phyloP scores from a whole-genome alignment of 1,284 basidiomycete species.

The Ceratorhiza oryzae-sativae region DNA sequence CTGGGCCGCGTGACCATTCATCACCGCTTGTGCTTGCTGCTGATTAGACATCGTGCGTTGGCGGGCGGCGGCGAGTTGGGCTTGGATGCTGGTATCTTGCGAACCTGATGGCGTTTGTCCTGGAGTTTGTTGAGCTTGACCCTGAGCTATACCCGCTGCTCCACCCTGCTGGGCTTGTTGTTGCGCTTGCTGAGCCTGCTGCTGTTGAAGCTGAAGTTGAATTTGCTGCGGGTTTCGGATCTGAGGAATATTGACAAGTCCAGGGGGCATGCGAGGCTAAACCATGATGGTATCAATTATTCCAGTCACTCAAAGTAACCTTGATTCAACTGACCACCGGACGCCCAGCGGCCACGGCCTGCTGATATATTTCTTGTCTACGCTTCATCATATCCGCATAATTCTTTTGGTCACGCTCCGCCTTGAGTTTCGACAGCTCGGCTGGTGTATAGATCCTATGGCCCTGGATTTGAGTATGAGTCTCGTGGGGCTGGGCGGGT shows the following conservation, averaged over 20 bases:
- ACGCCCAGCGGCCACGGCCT: conserved; percentile 29
- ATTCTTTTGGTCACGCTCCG: conserved; percentile 40
- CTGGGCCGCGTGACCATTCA: conserved; percentile 20
- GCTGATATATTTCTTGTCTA: conserved; percentile 34
- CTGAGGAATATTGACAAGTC: conserved; percentile 39
- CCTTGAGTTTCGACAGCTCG: conserved; percentile 47
- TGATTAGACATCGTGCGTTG: conserved; percentile 9
- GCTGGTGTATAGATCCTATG: conserved; percentile 49
- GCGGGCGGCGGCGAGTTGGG: conserved; percentile 23
- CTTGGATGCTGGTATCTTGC: conserved; percentile 15
- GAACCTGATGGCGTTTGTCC: too few relatives aligned
- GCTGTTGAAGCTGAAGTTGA: conserved; percentile 34
- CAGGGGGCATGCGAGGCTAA: conserved; percentile 35
- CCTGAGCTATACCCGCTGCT: not conserved
- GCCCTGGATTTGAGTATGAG: conserved; percentile 48
- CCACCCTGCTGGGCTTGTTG: conserved; percentile 14
- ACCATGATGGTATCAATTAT: not conserved
- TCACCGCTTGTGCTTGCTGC: not conserved
- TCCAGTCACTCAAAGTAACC: not conserved
- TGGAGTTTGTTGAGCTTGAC: conserved; percentile 18
- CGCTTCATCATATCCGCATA: conserved; percentile 39
- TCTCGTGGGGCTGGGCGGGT: conserved; percentile 52
- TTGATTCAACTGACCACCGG: conserved; percentile 7
- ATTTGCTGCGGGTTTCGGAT: conserved; percentile 38
- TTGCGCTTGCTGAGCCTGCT: conserved; percentile 8